phyloP scores from a whole-genome alignment of 169 alveolate genomes.

The Plasmodium fragile region DNA sequence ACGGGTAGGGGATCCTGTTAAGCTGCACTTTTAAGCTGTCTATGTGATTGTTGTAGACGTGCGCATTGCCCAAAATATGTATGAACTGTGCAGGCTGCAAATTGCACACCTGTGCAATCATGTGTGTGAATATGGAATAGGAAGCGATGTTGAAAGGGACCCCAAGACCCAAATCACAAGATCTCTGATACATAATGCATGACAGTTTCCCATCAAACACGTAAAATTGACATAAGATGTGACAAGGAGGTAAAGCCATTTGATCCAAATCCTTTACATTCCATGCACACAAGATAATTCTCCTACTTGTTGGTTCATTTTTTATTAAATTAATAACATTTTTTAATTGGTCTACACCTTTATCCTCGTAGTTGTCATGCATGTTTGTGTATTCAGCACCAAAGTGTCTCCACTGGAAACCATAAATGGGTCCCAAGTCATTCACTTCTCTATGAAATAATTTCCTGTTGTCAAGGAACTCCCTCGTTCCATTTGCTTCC shows the following conservation, averaged over 20 bases:
- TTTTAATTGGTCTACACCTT: conserved; percentile 96
- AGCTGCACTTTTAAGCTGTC: conserved; percentile 94
- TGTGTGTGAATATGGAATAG: conserved; percentile 95
- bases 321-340: conserved; percentile 91
- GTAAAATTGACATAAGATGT: conserved; percentile 96
- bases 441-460: conserved; percentile 95
- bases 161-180: conserved; percentile 98
- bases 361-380: conserved; percentile 91
- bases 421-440: conserved; percentile 98
- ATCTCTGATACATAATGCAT: conserved; percentile 97
- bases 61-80: conserved; percentile 97
- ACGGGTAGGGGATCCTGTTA: conserved; percentile 95
- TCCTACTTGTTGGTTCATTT: conserved; percentile 94
- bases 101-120: conserved; percentile 95
- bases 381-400: conserved; percentile 95
- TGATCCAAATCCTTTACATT: conserved; percentile 93
- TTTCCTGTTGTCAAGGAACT: conserved; percentile 95
- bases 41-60: conserved; percentile 95
- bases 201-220: conserved; percentile 93
- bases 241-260: conserved; percentile 99
- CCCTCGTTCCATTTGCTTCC: conserved; percentile 98
- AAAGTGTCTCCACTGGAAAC: conserved; percentile 98
- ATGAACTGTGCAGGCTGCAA: conserved; percentile 93
- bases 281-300: conserved; percentile 97
- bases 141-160: conserved; percentile 99